Conservation (phyloP, 768 basidiomycete species). For the Tricholomella constricta region DNA sequence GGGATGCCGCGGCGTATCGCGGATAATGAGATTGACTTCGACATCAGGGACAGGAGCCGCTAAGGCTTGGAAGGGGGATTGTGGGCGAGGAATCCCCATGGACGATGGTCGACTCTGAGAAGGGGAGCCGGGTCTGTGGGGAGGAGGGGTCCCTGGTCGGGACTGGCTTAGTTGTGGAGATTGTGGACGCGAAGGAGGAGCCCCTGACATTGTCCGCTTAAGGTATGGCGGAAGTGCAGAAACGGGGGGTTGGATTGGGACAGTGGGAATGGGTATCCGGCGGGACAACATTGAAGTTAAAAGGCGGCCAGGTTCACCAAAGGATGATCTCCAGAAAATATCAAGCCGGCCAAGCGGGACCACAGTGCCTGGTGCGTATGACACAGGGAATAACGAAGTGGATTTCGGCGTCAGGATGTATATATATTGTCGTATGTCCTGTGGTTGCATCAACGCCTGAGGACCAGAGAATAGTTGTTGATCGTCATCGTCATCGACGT, state of each 20-base stretch:
- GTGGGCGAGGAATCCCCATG: constrained; percentile 34
- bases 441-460: constrained; percentile 76
- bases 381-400: constrained; percentile 44
- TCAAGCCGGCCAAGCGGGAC: constrained; percentile 87
- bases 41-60: constrained; percentile 40
- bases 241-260: constrained; percentile 47
- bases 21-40: constrained; percentile 59
- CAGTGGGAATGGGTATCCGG: constrained; percentile 60
- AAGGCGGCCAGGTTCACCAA: constrained; percentile 84
- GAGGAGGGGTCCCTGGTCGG: constrained; percentile 60
- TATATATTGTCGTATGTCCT: constrained; percentile 85
- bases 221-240: constrained; percentile 80
- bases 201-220: constrained; percentile 51
- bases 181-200: constrained; percentile 52
- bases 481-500: constrained; percentile 24
- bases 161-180: constrained; percentile 56
- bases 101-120: constrained; percentile 46
- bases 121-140: constrained; percentile 42
- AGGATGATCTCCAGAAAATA: constrained; percentile 84
- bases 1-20: constrained; percentile 44
- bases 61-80: constrained; percentile 31
- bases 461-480: constrained; percentile 57
- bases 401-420: constrained; percentile 70
- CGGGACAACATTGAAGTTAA: constrained; percentile 89
- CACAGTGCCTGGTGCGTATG: constrained; percentile 65